These are phyloP conservation scores for Populus nigra DNA, from an alignment of 345 rosid species.

Conservation along the genomic window DNA sequence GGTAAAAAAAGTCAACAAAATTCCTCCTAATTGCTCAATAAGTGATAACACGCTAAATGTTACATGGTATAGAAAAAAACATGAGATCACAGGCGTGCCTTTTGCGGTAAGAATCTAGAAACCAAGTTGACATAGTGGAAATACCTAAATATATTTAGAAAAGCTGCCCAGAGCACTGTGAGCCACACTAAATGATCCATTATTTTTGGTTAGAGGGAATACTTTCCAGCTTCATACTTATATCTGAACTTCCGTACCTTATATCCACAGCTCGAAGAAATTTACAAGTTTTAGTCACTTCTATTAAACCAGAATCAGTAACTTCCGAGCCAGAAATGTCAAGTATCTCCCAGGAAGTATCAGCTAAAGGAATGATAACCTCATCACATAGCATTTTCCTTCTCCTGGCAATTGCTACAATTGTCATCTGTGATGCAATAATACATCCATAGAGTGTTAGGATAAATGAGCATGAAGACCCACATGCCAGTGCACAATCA, in stretches of 20 bases:
- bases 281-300: conserved; percentile 57
- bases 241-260: conserved; percentile 43
- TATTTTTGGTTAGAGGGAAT: neutral
- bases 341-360: conserved; percentile 77
- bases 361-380: conserved; percentile 61
- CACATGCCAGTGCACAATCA: neutral
- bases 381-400: conserved; percentile 60
- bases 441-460: neutral
- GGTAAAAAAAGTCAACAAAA: too few relatives aligned
- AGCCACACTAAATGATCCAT: too few relatives aligned
- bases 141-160: too few relatives aligned
- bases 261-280: conserved; percentile 77
- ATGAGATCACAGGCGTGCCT: too few relatives aligned
- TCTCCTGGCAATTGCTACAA: conserved; percentile 83
- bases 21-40: too few relatives aligned
- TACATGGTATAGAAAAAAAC: too few relatives aligned
- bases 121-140: too few relatives aligned
- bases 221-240: neutral
- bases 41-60: too few relatives aligned
- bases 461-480: neutral
- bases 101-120: too few relatives aligned
- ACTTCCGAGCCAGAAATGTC: conserved; percentile 80
- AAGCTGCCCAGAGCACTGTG: too few relatives aligned
- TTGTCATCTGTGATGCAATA: conserved; percentile 41
- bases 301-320: conserved; percentile 56